Evolutionary conservation across 805 yeast species (phyloP).

Genomic region (Scheffersomyces ergatensis): DNA sequence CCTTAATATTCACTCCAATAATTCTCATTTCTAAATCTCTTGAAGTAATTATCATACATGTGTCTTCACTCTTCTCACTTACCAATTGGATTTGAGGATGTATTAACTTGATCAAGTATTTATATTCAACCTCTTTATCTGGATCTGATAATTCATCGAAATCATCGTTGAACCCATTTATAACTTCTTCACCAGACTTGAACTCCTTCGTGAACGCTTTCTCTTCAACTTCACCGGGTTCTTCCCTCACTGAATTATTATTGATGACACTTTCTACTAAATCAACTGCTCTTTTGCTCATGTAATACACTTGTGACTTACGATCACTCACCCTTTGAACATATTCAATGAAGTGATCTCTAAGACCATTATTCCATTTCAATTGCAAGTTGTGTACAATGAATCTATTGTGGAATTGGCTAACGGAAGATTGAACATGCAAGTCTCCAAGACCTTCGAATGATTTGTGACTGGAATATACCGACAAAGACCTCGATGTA

Average conservation of each 20-base stretch:
- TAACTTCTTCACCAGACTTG: constrained; percentile 28
- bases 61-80: constrained; percentile 43
- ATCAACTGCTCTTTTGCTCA: constrained; percentile 49
- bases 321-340: constrained; percentile 43
- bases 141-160: constrained; percentile 36
- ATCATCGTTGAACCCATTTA: constrained; percentile 51
- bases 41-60: constrained; percentile 52
- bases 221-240: constrained; percentile 6
- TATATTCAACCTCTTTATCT: constrained; percentile 46
- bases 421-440: constrained; percentile 17
- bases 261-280: constrained; percentile 43
- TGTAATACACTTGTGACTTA: constrained; percentile 40
- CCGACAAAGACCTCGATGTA: constrained; percentile 20
- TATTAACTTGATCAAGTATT: constrained; percentile 63
- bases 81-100: constrained; percentile 80
- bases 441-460: constrained; percentile 21
- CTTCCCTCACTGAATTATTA: constrained; percentile 7
- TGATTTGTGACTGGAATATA: constrained; percentile 28
- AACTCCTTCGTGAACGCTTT: constrained; percentile 14
- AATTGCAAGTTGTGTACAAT: constrained; percentile 69
- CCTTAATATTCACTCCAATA: constrained; percentile 41
- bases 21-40: constrained; percentile 59
- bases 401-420: constrained; percentile 62
- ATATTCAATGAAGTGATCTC: constrained; percentile 65
- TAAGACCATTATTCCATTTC: constrained; percentile 72